phyloP scores from a whole-genome alignment of 345 rosid genomes.

The Conringia planisiliqua region DNA sequence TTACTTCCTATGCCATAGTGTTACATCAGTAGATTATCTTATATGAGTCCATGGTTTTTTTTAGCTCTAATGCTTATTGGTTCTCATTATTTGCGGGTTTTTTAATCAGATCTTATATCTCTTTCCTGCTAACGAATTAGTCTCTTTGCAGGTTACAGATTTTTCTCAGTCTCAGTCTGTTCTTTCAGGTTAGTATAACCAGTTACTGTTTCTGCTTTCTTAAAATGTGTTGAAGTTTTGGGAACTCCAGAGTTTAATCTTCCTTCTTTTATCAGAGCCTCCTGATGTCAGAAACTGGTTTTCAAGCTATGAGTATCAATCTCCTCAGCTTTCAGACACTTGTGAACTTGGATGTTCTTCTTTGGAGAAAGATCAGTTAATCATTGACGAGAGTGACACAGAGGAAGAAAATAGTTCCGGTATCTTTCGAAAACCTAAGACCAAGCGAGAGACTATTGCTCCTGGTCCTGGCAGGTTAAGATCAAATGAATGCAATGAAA shows the following conservation, averaged over 20 bases:
- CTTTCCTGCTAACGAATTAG: background rate
- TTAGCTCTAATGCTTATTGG: background rate
- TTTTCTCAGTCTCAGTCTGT: constrained; percentile 19
- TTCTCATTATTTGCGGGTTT: background rate
- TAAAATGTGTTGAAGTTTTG: background rate
- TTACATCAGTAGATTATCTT: background rate
- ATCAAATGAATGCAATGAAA: constrained; percentile 26
- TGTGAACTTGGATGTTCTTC: constrained; percentile 22
- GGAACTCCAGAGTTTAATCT: background rate
- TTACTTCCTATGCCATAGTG: background rate
- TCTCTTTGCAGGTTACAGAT: constrained; percentile 38
- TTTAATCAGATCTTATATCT: background rate
- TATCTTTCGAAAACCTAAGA: constrained; percentile 10
- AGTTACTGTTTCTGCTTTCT: background rate
- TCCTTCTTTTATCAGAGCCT: constrained; percentile 44
- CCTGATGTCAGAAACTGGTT: constrained; percentile 57
- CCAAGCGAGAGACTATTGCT: constrained; percentile 20
- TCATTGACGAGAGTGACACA: constrained; percentile 33
- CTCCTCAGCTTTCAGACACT: constrained; percentile 37
- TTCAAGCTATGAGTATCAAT: constrained; percentile 45
- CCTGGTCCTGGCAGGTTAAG: constrained; percentile 7
- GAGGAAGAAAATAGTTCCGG: constrained; percentile 18
- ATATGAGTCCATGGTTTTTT: background rate
- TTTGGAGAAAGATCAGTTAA: constrained; percentile 22
- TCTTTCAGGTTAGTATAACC: constrained; percentile 47